Evolutionary conservation across 139 green algal genomes (phyloP).

Genomic region (Desmodesmus armatus): DNA sequence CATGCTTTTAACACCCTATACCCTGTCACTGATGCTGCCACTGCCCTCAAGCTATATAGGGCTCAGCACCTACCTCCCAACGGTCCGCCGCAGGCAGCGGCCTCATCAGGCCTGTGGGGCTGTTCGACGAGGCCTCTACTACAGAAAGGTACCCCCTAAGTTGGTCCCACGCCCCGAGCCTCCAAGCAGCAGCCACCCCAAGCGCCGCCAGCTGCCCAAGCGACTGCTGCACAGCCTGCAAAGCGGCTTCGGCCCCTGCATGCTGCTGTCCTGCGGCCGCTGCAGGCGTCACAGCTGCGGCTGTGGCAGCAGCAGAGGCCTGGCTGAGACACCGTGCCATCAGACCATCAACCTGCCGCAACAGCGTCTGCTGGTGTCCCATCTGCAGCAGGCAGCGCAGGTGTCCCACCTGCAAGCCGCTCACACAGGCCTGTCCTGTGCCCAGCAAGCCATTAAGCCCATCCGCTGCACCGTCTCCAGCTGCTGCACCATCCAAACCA

Average conservation of each 20-base stretch:
- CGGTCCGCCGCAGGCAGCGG: conserved; percentile 56
- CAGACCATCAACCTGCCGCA: conserved; percentile 81
- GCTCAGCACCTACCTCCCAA: conserved; percentile 68
- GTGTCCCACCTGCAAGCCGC: conserved; percentile 62
- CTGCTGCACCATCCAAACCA: neutral
- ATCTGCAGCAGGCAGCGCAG: conserved; percentile 76
- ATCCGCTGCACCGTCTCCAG: neutral
- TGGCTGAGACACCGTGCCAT: conserved; percentile 39
- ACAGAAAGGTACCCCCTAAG: conserved; percentile 74
- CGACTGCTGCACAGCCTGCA: neutral
- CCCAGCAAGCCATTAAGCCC: too few species aligned
- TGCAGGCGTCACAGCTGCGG: neutral
- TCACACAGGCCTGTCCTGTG: too few species aligned
- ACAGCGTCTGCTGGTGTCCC: conserved; percentile 84
- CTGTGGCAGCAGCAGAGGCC: neutral
- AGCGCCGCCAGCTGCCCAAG: conserved; percentile 68
- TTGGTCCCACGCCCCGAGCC: conserved; percentile 86
- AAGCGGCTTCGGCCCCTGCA: neutral
- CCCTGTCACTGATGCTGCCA: too few species aligned
- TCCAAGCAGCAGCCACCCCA: conserved; percentile 88
- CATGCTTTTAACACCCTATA: too few species aligned
- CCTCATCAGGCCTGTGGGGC: neutral
- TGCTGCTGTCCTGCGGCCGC: too few species aligned
- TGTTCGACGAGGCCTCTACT: conserved; percentile 6
- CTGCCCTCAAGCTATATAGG: too few species aligned